A percentile compares a stretch with the other conserved stretches of the same genome.
These are phyloP conservation scores for Oryza rufipogon DNA, from an alignment of 176 grass and related monocot species.

Conservation along the genomic window DNA sequence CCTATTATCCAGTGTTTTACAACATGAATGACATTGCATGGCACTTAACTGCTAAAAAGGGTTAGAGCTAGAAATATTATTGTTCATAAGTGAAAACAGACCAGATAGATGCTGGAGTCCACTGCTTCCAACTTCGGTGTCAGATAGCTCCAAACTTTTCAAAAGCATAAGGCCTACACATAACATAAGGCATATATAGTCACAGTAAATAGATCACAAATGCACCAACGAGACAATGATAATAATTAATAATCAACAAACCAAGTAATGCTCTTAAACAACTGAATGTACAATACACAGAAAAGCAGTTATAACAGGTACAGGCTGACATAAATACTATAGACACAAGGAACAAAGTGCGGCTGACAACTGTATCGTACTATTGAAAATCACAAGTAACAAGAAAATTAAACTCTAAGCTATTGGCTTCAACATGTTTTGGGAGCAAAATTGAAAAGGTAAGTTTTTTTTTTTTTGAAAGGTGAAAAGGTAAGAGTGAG, in stretches of 20 bases:
- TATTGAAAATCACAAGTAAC: background rate
- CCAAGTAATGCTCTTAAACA: conserved; percentile 15
- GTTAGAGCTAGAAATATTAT: background rate
- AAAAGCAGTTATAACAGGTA: background rate
- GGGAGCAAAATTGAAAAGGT: background rate
- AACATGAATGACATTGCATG: background rate
- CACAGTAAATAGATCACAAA: conserved; percentile 12
- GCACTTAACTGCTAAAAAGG: background rate
- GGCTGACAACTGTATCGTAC: background rate
- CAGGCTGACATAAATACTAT: background rate
- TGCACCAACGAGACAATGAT: background rate
- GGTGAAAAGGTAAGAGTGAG: background rate
- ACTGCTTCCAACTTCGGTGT: conserved; percentile 81
- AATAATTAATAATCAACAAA: conserved; percentile 6
- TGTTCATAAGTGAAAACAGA: conserved; percentile 36
- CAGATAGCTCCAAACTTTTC: conserved; percentile 84
- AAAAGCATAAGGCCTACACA: conserved; percentile 73
- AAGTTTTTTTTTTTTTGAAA: background rate
- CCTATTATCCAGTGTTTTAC: conserved; percentile 8
- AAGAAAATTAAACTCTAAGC: background rate
- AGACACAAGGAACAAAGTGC: background rate
- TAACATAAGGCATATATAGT: conserved; percentile 30
- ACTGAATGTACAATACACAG: background rate
- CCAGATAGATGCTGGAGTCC: conserved; percentile 84
- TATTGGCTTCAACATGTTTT: background rate